Evolutionary conservation across 441 rosid species (phyloP).

Genomic region (Croton laevigatus): DNA sequence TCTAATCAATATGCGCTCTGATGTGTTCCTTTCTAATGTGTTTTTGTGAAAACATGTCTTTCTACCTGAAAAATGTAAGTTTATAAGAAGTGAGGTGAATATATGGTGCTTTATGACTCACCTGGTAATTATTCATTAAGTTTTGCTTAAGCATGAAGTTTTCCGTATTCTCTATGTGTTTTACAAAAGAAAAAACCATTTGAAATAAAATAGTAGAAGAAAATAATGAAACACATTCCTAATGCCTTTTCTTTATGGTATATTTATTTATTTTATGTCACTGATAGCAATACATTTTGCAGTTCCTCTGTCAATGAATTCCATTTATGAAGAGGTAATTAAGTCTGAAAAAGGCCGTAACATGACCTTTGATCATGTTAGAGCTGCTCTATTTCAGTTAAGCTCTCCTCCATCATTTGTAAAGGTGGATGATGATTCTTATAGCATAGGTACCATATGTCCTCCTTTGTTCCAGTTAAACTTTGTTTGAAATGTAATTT

Average conservation of each 20-base stretch:
- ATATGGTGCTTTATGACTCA: background rate
- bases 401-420: constrained; percentile 45
- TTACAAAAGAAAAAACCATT: background rate
- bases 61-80: background rate
- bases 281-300: constrained; percentile 30
- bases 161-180: background rate
- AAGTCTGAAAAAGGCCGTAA: constrained; percentile 69
- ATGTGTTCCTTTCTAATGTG: background rate
- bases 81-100: background rate
- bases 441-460: constrained; percentile 48
- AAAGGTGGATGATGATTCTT: constrained; percentile 43
- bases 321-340: constrained; percentile 86
- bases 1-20: background rate
- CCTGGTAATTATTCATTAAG: background rate
- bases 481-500: background rate
- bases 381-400: constrained; percentile 55
- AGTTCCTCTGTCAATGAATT: constrained; percentile 60
- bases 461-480: constrained; percentile 7
- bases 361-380: constrained; percentile 68
- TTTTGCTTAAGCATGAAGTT: background rate
- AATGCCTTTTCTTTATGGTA: background rate
- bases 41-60: constrained; percentile 6
- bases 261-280: constrained; percentile 4
- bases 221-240: background rate
- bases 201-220: background rate